Evolutionary conservation across 1,284 basidiomycete genomes (phyloP), one percentile per base, ranked within the genome.

Genomic region (Dichomitus squalens): DNA sequence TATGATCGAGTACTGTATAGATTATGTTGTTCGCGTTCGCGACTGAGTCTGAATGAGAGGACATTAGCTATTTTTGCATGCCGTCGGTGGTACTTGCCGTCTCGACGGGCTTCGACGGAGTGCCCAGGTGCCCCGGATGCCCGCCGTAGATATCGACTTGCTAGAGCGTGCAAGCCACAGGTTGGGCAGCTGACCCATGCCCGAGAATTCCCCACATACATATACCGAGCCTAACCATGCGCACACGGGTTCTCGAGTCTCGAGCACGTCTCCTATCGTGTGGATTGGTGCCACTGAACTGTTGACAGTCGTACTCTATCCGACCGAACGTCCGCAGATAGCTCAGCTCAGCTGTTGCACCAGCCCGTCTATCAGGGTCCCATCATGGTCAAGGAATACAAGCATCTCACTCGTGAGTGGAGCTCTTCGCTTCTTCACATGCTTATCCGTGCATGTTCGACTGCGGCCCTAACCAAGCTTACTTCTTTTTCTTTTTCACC

Each of bases 371-470:
- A n/a, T n/a, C n/a, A n/a, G n/a, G n/a, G n/a, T n/a, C n/a, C n/a
- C n/a, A n/a, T n/a, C 7, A 69, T 68, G 68, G 58, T 49, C 50
- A 61, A 66, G 49, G 41, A 62, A 47, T 62, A 63, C 63, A 59
- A 63, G 57, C 61, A 71, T 35, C 64, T 66, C 46, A 70, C 64
- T 29, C 58, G 70, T 72, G 53, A 54, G 70, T 63, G 20, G 11
- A 33, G 7, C 29, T 31, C 31, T 5, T 29, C 31, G 44, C 41
- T 25, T 27, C 41, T 21, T 43, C 21, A 16, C 14, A 29, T 44
- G 25, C 27, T 35, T 46, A 39, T 44, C 34, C 16, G n/a, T 23
- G 23, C n/a, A 40, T 33, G 40, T 49, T 38, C 34, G 43, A 40
- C 43, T 52, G 50, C 49, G 55, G 49, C 9, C 54, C 53, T 55